Evolutionary conservation across 345 rosid species (phyloP).

Genomic region (Sisymbrium irio): DNA sequence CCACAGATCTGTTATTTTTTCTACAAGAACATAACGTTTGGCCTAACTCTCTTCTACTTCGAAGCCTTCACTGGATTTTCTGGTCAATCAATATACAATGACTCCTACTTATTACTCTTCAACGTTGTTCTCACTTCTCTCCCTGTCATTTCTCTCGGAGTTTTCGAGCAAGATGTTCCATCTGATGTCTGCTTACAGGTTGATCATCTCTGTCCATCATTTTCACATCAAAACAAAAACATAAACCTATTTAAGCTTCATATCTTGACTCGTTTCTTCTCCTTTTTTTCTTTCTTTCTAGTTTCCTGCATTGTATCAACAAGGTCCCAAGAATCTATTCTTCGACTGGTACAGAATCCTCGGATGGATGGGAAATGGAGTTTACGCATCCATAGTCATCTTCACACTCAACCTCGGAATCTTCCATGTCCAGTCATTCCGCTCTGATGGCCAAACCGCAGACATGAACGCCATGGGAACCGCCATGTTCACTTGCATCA

Average conservation of each 20-base stretch:
- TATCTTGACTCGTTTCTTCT: background rate
- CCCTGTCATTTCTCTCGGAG: conserved; percentile 75
- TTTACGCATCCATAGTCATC: conserved; percentile 51
- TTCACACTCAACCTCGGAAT: conserved; percentile 44
- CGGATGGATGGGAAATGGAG: conserved; percentile 71
- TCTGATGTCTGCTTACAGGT: conserved; percentile 82
- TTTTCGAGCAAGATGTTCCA: conserved; percentile 75
- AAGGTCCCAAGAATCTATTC: conserved; percentile 66
- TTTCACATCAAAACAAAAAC: background rate
- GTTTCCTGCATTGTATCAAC: conserved; percentile 81
- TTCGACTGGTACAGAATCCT: conserved; percentile 67
- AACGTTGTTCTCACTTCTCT: conserved; percentile 71
- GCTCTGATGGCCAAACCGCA: conserved; percentile 40
- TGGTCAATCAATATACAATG: conserved; percentile 64
- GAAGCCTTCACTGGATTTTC: conserved; percentile 67
- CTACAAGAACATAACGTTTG: conserved; percentile 82
- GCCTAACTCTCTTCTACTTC: conserved; percentile 75
- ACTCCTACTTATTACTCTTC: conserved; percentile 68
- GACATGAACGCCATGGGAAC: conserved; percentile 55
- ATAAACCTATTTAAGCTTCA: background rate
- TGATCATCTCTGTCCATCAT: background rate
- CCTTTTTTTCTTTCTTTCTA: conserved; percentile 2
- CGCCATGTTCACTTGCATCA: conserved; percentile 52
- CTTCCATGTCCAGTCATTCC: conserved; percentile 46
- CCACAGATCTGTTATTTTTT: conserved; percentile 62